phyloP scores from a whole-genome alignment of 495 filamentous ascomycete genomes.

The Lasiosphaeris hirsuta region DNA sequence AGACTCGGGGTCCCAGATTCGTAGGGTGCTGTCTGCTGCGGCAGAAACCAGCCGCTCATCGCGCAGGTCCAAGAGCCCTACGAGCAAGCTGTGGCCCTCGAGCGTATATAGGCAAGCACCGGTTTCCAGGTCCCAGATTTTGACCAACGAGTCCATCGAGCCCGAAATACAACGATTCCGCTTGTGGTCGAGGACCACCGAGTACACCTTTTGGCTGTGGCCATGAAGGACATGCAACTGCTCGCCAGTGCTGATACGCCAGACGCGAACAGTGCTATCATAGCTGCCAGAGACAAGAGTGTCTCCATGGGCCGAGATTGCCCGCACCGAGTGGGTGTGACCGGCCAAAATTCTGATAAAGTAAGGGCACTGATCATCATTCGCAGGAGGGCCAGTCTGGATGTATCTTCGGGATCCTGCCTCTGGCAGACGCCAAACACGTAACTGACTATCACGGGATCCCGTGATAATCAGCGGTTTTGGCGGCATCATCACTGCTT shows the following conservation, averaged over 20 bases:
- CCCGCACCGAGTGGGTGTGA: constrained; percentile 92
- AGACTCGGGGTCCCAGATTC: constrained; percentile 95
- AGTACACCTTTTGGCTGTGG: constrained; percentile 93
- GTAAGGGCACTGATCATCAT: constrained; percentile 86
- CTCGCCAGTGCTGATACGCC: constrained; percentile 95
- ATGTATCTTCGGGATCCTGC: constrained; percentile 69
- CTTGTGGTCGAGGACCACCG: constrained; percentile 88
- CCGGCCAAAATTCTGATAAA: constrained; percentile 85
- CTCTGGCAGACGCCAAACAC: constrained; percentile 92
- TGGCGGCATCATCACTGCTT: constrained; percentile 80
- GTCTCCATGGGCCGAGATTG: constrained; percentile 93
- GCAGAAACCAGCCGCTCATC: constrained; percentile 90
- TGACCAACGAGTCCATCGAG: constrained; percentile 96
- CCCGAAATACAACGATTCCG: constrained; percentile 96
- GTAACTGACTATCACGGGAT: constrained; percentile 88
- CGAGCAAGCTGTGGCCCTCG: constrained; percentile 90
- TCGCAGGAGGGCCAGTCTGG: constrained; percentile 68
- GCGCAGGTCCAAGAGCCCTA: constrained; percentile 84
- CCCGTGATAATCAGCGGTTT: constrained; percentile 95
- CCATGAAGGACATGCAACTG: constrained; percentile 82
- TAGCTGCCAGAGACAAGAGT: constrained; percentile 99
- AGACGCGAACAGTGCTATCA: constrained; percentile 92
- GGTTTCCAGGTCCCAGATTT: constrained; percentile 96
- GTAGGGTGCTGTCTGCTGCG: constrained; percentile 88
- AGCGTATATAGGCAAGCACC: constrained; percentile 83